Base-by-base conservation (phyloP, 257 asterid species). In the Ajuga chamaepitys region DNA sequence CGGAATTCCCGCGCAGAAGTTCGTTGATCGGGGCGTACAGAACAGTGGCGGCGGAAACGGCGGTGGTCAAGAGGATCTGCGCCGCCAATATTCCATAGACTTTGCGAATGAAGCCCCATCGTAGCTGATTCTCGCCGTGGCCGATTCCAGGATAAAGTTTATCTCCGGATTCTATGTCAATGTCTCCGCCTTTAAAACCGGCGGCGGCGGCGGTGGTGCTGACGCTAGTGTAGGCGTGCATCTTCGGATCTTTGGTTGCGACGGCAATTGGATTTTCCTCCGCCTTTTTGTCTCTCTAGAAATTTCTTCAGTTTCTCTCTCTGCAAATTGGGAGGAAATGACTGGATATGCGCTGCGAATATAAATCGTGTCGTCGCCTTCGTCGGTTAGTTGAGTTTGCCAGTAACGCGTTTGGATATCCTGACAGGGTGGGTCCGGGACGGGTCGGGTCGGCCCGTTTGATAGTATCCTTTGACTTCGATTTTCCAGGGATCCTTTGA, bases 31-130 rank as follows among this genome's bases (percentile, higher is more conserved):
- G 99, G 1, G 86, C 79, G 61, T 88, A 88, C 0, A 94, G 84
- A 1, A 90, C 96, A 25, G 86, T 83, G 13, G 71, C 61, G 17
- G 96, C 89, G 60, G 97, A 90, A 22, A 94, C 82, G 56, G 44
- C 71, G 50, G 89, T 81, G 60, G 89, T 83, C 54, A 81, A 67
- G 50, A 90, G 66, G 88, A 94, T 85, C 95, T 94, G 99, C 16
- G 93, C 92, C 62, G 97, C 64, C 65, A 94, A 73, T 46, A 94
- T 90, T 9, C 95, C 95, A 71, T 94, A 94, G 3, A 94, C 99
- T 72, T 94, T 94, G 78, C 95, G 95, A 11, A 94, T 88, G 78
- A 94, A 94, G 9, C 95, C 97, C 99, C 99, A 94, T 62, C 99
- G 95, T 56, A 94, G 86, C 70, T 80, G 95, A 68, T 90, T 94